Conservation (phyloP, 1,284 basidiomycete genomes). For the Boletus chippewaensis region DNA sequence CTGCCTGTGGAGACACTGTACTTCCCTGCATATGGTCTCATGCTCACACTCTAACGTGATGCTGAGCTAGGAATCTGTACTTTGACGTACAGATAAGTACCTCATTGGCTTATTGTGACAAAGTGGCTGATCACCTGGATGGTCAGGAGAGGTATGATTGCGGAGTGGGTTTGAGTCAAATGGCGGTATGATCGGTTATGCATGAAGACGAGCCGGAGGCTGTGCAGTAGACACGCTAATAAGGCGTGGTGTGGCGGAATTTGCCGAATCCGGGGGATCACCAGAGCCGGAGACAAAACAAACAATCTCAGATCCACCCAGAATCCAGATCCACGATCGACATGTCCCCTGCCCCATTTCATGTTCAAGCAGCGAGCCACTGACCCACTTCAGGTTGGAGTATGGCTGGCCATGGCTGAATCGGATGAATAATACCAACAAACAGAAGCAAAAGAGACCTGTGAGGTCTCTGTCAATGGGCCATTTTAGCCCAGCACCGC, state of each 20-base stretch:
- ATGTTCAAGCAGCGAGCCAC: not conserved
- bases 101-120: not conserved
- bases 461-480: not conserved
- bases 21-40: not conserved
- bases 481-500: slow-evolving; percentile 15
- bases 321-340: slow-evolving; percentile 20
- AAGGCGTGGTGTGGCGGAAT: slow-evolving; percentile 17
- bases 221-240: not conserved
- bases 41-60: not conserved
- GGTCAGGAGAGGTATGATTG: not conserved
- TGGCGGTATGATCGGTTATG: slow-evolving; percentile 22
- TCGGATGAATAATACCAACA: not conserved
- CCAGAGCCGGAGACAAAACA: slow-evolving; percentile 30
- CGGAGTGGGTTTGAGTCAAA: not conserved
- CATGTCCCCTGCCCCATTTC: not conserved
- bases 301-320: slow-evolving; percentile 31
- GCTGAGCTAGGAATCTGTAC: not conserved
- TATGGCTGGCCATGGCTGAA: not conserved
- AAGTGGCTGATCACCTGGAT: not conserved
- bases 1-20: no score
- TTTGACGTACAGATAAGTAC: not conserved
- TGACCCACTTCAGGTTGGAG: not conserved
- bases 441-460: not conserved
- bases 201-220: slow-evolving; percentile 14
- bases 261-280: slow-evolving; percentile 30